A percentile compares a stretch with the other conserved stretches of the same genome.
phyloP scores from a whole-genome alignment of 495 filamentous ascomycete genomes.

The Amniculicola lignicola region DNA sequence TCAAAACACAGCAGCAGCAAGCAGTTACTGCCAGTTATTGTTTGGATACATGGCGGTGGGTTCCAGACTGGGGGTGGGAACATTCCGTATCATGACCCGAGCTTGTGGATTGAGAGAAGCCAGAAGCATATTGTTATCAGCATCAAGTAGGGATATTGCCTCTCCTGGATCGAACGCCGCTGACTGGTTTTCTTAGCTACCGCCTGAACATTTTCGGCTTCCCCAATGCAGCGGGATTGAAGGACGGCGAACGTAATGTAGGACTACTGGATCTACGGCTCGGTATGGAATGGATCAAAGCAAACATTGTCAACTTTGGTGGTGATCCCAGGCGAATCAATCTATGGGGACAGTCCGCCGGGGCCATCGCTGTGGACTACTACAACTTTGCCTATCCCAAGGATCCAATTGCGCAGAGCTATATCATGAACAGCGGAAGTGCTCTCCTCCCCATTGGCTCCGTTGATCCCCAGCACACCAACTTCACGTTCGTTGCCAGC shows the following conservation, averaged over 20 bases:
- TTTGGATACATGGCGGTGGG: slow-evolving; percentile 66
- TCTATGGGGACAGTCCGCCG: slow-evolving; percentile 53
- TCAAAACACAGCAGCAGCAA: slow-evolving; percentile 46
- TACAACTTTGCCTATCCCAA: slow-evolving; percentile 46
- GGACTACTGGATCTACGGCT: slow-evolving; percentile 66
- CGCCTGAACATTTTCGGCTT: slow-evolving; percentile 65
- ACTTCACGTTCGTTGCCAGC: slow-evolving; percentile 47
- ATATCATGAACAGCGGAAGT: slow-evolving; percentile 50
- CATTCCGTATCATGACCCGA: slow-evolving; percentile 46
- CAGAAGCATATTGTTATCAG: slow-evolving; percentile 58
- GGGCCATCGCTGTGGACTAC: slow-evolving; percentile 36
- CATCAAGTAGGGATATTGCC: slow-evolving; percentile 46
- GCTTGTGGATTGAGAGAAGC: slow-evolving; percentile 44
- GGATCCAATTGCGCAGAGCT: slow-evolving; percentile 46
- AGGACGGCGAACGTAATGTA: slow-evolving; percentile 43
- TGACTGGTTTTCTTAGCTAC: slow-evolving; percentile 42
- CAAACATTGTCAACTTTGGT: slow-evolving; percentile 55
- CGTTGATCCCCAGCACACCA: slow-evolving; percentile 38
- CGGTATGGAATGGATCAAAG: slow-evolving; percentile 37
- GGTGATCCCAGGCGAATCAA: slow-evolving; percentile 51
- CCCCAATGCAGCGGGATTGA: slow-evolving; percentile 47
- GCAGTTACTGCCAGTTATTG: slow-evolving; percentile 58
- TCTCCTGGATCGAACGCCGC: not conserved
- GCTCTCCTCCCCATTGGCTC: slow-evolving; percentile 35
- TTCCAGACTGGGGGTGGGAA: slow-evolving; percentile 56